Evolutionary conservation across 139 green algal genomes (phyloP), one percentile per base, ranked within the genome.

Genomic region (Spirogloea muscicola): DNA sequence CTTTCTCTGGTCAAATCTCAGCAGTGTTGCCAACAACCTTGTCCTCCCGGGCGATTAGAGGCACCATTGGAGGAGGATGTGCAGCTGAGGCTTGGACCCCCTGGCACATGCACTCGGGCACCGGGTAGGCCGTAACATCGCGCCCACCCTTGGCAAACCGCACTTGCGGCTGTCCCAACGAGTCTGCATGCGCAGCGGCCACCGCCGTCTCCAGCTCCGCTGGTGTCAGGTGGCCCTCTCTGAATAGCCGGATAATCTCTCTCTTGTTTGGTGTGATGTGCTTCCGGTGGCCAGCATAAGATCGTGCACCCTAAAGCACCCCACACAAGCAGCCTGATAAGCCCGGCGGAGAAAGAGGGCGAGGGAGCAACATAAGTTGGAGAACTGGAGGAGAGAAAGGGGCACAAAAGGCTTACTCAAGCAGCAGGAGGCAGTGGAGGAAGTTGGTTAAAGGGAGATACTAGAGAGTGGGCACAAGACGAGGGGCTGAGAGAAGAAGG

Each of bases 271-370:
- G 65, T 27, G 40, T 74, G 21, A 74, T 55, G 10, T 40, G 37
- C 65, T 74, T 74, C 6, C 65, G n/a, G 31, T 58, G 65, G 1
- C 65, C 65, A 74, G 40, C 65, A 68, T 65, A 74, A 25, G 65
- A 21, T 25, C 65, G 65, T 40, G 39, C 25, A 5, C 65, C 65
- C 65, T 74, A n/a, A n/a, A n/a, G n/a, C n/a, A n/a, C n/a, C n/a
- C n/a, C n/a, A n/a, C n/a, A n/a, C n/a, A n/a, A n/a, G n/a, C n/a
- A n/a, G n/a, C n/a, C n/a, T n/a, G n/a, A n/a, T n/a, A n/a, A n/a
- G n/a, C n/a, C n/a, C n/a, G n/a, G n/a, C n/a, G 65, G 21, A 66
- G 1, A 27, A 16, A 7, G 42, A 7, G 41, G n/a, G 21, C 29
- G 33, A 1, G 31, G 7, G 42, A 37, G n/a, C 7, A 58, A 61